Evolutionary conservation across 495 filamentous ascomycete genomes (phyloP), one percentile per base, ranked within the genome.

Genomic region (Penicillium ochrochloron): DNA sequence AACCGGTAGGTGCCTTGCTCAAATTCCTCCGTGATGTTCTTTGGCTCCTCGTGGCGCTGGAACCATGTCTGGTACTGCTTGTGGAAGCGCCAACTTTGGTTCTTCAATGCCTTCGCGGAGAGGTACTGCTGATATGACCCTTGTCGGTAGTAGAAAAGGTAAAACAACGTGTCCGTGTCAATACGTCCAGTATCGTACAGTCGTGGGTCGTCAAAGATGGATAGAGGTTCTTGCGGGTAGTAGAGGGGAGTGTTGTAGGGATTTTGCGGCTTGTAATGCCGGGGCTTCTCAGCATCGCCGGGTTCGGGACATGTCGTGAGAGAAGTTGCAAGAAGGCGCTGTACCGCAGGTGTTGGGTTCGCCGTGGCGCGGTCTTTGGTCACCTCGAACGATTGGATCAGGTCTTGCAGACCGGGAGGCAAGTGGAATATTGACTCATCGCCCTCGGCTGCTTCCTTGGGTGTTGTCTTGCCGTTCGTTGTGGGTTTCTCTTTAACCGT

Each of bases 11-110:
- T 98, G 29, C 95, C 95, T 77, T 99, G 94, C 80, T 99, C 95
- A 65, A 90, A 98, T 74, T 99, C 95, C 73, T 99, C 96, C 0
- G 95, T 98, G 71, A 99, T 99, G 50, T 87, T 92, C 80, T 99
- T 98, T 21, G 95, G 95, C 80, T 99, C 95, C 72, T 99, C 95
- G 68, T 99, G 95, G 44, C 95, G 85, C 76, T 99, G 95, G 66
- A 99, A 99, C 95, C 95, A 99, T 11, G 95, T 99, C 75, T 99
- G 95, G 73, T 98, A 99, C 74, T 97, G 95, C 79, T 98, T 99
- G 75, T 99, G 95, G 76, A 99, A 99, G 35, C 95, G 84, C 95
- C 95, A 99, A 73, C 95, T 98, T 76, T 98, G 94, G 64, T 91
- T 89, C 72, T 98, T 98, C 35, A 99, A 79, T 21, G 95, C 91